phyloP scores from a whole-genome alignment of 2,329 filamentous ascomycete species.

The Emydomyces testavorans region DNA sequence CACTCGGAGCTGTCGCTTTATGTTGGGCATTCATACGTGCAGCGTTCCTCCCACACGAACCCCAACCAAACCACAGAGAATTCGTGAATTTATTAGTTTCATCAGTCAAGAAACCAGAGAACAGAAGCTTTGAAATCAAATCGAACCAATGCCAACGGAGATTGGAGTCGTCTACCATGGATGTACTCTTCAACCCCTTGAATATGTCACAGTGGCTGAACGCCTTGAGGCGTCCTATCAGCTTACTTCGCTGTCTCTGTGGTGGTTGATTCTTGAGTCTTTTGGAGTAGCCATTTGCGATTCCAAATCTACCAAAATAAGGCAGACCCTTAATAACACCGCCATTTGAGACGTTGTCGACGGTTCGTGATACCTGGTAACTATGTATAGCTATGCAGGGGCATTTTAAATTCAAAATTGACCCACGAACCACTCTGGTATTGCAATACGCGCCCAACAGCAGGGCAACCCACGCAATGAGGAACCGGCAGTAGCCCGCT shows the following conservation, averaged over 20 bases:
- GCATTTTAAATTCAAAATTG: constrained; percentile 7
- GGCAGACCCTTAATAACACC: no score
- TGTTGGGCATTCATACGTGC: constrained; percentile 36
- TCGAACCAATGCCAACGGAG: no score
- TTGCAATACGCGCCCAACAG: constrained; percentile 7
- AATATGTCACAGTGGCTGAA: background rate
- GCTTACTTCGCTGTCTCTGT: background rate
- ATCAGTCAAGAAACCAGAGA: background rate
- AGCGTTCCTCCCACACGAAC: constrained; percentile 18
- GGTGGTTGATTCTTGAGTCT: no score
- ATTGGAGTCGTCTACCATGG: no score
- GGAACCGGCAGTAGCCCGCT: background rate
- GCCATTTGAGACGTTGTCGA: background rate
- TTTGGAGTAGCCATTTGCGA: no score
- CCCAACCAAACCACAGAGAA: constrained; percentile 9
- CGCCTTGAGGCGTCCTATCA: background rate
- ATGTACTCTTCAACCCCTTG: no score
- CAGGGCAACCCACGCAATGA: background rate
- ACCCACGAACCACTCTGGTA: constrained; percentile 7
- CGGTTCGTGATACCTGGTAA: background rate
- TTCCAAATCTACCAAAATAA: no score
- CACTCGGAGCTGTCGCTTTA: constrained; percentile 16
- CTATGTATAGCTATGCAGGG: constrained; percentile 9
- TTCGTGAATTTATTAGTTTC: background rate
- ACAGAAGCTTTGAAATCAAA: background rate